Evolutionary conservation across 768 basidiomycete species (phyloP).

Genomic region (Coprinopsis sp.): DNA sequence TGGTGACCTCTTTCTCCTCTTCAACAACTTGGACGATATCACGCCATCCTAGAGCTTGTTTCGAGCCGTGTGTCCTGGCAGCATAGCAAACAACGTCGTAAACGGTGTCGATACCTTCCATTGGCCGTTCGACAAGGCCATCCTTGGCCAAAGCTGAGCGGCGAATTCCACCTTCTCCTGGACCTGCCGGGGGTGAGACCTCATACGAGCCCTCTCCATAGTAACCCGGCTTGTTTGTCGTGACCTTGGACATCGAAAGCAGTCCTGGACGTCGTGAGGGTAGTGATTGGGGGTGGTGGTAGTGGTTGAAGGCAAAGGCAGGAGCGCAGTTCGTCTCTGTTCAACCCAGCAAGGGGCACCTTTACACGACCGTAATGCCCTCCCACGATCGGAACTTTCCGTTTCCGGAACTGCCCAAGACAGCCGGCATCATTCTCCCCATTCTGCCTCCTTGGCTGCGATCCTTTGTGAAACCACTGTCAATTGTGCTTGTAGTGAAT

Average conservation of each 20-base stretch:
- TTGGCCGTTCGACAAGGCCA: conserved; percentile 54
- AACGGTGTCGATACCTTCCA: conserved; percentile 76
- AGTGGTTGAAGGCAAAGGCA: background rate
- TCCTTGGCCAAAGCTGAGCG: conserved; percentile 54
- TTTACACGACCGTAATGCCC: no score
- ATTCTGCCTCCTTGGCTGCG: no score
- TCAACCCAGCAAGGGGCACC: no score
- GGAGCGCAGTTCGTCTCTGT: no score
- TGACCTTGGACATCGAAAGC: conserved; percentile 30
- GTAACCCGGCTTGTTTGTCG: conserved; percentile 38
- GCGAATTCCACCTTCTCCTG: conserved; percentile 54
- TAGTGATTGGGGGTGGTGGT: background rate
- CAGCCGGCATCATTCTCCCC: no score
- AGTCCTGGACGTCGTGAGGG: conserved; percentile 1
- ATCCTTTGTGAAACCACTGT: no score
- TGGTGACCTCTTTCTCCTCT: conserved; percentile 88
- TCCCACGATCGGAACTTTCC: no score
- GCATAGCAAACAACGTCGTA: conserved; percentile 75
- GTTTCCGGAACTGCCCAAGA: no score
- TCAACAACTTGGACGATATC: conserved; percentile 66
- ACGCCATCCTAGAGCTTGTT: conserved; percentile 77
- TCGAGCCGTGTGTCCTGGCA: conserved; percentile 67
- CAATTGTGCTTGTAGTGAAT: no score
- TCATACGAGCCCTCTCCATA: conserved; percentile 65
- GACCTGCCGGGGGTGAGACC: conserved; percentile 34